Evolutionary conservation across 108 stramenopile genomes (phyloP).

Genomic region (Fistulifera pelliculosa): DNA sequence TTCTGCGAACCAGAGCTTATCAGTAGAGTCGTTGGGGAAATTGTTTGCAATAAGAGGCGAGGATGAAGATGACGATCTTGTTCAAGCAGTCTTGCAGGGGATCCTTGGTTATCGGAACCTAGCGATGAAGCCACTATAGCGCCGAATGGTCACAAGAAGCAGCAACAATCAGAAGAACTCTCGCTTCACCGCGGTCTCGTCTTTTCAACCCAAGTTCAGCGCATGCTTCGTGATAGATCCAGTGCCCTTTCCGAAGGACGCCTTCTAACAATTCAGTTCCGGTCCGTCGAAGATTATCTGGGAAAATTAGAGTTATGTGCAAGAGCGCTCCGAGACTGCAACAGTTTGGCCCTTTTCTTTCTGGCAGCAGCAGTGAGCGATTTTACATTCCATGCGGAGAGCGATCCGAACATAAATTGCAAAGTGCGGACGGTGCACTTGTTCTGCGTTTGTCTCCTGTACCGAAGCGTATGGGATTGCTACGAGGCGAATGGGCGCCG

Average conservation of each 20-base stretch:
- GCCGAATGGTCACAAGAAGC: conserved; percentile 3
- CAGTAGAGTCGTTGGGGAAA: conserved; percentile 36
- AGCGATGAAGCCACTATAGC: conserved; percentile 3
- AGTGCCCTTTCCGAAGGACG: conserved; percentile 44
- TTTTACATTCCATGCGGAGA: conserved; percentile 85
- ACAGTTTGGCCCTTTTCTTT: conserved; percentile 65
- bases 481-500: conserved; percentile 82
- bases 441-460: conserved; percentile 69
- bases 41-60: conserved; percentile 49
- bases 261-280: conserved; percentile 64
- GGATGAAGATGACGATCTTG: conserved; percentile 41
- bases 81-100: conserved; percentile 31
- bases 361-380: conserved; percentile 95
- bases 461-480: conserved; percentile 82
- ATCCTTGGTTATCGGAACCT: conserved; percentile 38
- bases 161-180: conserved; percentile 8
- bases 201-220: conserved; percentile 42
- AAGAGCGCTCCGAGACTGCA: conserved; percentile 33
- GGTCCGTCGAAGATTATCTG: conserved; percentile 84
- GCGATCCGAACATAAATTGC: conserved; percentile 90
- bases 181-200: conserved; percentile 44
- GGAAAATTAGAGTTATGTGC: conserved; percentile 55
- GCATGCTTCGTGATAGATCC: conserved; percentile 33
- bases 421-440: conserved; percentile 49
- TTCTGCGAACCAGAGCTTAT: conserved; percentile 36